Conservation (phyloP, 345 rosid species). For the Hibiscus tridactylites region DNA sequence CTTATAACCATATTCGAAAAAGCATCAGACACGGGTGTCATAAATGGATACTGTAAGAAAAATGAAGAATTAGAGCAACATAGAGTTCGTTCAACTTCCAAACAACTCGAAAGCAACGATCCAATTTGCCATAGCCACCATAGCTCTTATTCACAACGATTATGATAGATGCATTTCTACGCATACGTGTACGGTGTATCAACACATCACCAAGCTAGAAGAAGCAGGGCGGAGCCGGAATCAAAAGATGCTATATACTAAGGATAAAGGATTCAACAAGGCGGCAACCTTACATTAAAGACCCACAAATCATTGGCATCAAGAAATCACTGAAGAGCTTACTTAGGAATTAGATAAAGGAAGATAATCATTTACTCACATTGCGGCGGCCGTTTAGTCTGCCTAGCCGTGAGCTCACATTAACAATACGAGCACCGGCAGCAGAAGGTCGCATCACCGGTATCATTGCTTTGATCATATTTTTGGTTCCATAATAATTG, state of each 20-base stretch:
- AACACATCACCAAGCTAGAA: no score
- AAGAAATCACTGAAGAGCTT: neutral
- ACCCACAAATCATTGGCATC: neutral
- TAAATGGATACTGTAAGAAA: neutral
- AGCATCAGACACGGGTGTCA: neutral
- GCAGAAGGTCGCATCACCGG: conserved; percentile 70
- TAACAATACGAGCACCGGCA: conserved; percentile 31
- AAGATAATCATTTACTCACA: conserved; percentile 34
- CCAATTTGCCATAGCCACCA: neutral
- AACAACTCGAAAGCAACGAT: neutral
- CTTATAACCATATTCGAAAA: neutral
- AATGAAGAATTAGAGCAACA: neutral
- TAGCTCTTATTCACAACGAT: no score
- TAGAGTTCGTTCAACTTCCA: neutral
- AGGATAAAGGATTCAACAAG: no score
- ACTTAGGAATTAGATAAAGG: neutral
- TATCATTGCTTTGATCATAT: conserved; percentile 67
- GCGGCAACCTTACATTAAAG: no score
- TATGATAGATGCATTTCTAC: no score
- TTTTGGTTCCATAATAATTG: conserved; percentile 85
- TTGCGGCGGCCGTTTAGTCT: conserved; percentile 73
- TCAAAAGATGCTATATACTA: no score
- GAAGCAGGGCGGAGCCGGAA: no score
- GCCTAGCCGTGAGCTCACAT: conserved; percentile 65
- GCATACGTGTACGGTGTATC: no score